Evolutionary conservation across 495 filamentous ascomycete species (phyloP), one percentile per base, ranked within the genome.

Genomic region (Pyrenopolyporus hunteri): DNA sequence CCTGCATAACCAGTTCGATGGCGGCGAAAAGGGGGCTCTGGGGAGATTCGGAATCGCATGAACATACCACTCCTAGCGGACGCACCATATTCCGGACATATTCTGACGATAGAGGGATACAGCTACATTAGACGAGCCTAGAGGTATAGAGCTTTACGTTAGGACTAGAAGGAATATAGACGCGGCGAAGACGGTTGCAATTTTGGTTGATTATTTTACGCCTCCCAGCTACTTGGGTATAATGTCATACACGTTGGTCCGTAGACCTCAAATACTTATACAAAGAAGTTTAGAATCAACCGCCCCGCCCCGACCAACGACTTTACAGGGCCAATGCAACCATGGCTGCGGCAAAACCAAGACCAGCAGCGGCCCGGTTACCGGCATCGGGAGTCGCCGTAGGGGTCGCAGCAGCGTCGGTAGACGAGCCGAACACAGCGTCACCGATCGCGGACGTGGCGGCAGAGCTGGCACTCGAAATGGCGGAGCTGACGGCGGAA

Each of bases 21-120:
- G 79, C 7, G 80, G 77, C 6, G 71, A 78, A 52, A 66, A 75
- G 16, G 75, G 78, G 1, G 76, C 78, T 4, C 69, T 84, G 32
- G 82, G 76, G 4, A 73, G 32, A 25, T 84, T 80, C 26, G 73
- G 77, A 43, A 54, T 75, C 9, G 76, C 78, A 51, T 82, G 58
- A 60, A 22, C 28, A 49, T 6, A 32, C 9, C 25, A 57, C 64
- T 16, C 19, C 16, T 36, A 16, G 14, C 17, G 0, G 22, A 47
- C 16, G 16, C 17, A 25, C 26, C 10, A 42, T 6, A 35, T n/a
- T 36, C 40, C 25, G n/a, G n/a, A n/a, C n/a, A 54, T 10, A 23
- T 56, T 40, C 19, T 56, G 37, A 59, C 50, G 49, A 48, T 37
- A 23, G 8, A n/a, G n/a, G n/a, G n/a, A 43, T 11, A 1, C 2